A percentile compares a stretch with the other conserved stretches of the same genome.
Evolutionary conservation across 176 grass and related monocot species (phyloP).

Genomic region (Oropetium thomaeum): DNA sequence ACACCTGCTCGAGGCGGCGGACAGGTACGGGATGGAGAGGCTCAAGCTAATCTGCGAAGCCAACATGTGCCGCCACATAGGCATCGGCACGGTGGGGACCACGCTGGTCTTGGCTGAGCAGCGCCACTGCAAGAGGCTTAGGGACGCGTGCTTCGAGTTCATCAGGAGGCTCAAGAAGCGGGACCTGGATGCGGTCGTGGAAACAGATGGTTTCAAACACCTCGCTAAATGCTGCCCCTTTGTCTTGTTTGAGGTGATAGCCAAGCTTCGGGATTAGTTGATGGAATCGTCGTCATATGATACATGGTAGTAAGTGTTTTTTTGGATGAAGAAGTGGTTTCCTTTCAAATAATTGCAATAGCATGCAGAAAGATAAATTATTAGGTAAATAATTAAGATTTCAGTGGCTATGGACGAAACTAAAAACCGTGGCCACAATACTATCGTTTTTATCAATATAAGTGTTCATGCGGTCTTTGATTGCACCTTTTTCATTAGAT

Average conservation of each 20-base stretch:
- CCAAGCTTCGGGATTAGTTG: neutral
- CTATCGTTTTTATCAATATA: no score
- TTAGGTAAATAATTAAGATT: no score
- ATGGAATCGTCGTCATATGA: no score
- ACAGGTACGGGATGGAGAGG: slow-evolving; percentile 42
- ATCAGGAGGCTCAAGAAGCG: neutral
- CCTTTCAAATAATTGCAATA: neutral
- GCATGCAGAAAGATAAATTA: no score
- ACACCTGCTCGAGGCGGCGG: slow-evolving; percentile 53
- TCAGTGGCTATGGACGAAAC: no score
- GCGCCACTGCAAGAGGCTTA: neutral
- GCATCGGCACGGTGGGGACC: slow-evolving; percentile 17
- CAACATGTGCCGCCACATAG: slow-evolving; percentile 10
- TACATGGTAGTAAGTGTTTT: neutral
- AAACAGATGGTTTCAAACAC: neutral
- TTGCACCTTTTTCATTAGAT: no score
- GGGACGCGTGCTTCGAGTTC: neutral
- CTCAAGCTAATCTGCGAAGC: slow-evolving; percentile 47
- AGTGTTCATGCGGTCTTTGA: no score
- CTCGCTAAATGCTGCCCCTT: neutral
- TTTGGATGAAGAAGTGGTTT: neutral
- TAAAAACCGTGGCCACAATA: no score
- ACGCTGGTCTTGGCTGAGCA: slow-evolving; percentile 18
- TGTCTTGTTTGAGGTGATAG: neutral
- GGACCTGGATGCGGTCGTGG: neutral